A percentile compares a stretch with the other conserved stretches of the same genome.
These are phyloP conservation scores for rapeseed (Brassica napus) DNA, from an alignment of 345 rosid genomes.

Conservation along the genomic window DNA sequence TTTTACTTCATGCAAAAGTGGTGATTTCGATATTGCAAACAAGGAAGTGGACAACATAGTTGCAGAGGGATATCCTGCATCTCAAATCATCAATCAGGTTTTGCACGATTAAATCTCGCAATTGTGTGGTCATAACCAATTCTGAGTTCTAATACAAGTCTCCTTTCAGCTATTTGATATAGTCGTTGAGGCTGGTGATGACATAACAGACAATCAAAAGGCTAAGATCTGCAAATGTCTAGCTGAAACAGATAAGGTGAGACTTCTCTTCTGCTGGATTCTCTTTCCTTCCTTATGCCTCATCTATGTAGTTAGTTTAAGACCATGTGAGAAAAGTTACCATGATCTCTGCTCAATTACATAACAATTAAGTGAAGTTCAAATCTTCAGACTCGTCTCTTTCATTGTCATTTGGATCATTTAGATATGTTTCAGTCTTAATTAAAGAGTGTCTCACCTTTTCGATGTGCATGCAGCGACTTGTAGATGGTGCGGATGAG, in stretches of 20 bases:
- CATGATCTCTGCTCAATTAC: background rate
- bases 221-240: constrained; percentile 81
- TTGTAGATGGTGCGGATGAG: constrained; percentile 94
- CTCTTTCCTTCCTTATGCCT: background rate
- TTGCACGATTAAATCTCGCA: background rate
- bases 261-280: background rate
- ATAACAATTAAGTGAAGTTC: background rate
- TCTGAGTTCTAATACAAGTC: constrained; percentile 23
- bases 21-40: constrained; percentile 85
- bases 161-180: constrained; percentile 66
- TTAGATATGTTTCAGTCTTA: background rate
- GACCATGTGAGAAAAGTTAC: background rate
- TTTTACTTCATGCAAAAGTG: constrained; percentile 73
- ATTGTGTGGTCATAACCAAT: background rate
- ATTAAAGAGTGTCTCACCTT: background rate
- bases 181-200: constrained; percentile 61
- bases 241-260: constrained; percentile 84
- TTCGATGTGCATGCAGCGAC: constrained; percentile 57
- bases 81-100: constrained; percentile 87
- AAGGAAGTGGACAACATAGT: constrained; percentile 77
- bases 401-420: background rate
- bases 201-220: constrained; percentile 82
- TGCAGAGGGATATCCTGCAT: constrained; percentile 90
- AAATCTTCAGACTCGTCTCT: background rate
- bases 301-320: background rate